Conservation (phyloP, 2,329 filamentous ascomycete genomes). For the Colletotrichum scovillei region DNA sequence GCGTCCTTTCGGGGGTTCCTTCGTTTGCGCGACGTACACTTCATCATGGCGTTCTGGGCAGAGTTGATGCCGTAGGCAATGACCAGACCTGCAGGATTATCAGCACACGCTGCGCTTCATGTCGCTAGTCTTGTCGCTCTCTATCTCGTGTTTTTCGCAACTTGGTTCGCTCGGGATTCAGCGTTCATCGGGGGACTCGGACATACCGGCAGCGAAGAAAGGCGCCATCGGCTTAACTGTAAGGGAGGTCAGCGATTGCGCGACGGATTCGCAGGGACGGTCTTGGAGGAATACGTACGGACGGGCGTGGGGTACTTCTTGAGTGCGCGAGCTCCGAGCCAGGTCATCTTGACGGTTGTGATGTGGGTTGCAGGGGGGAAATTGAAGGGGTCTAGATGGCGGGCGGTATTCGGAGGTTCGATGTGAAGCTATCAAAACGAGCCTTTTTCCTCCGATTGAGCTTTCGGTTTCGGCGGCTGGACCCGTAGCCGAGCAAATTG, state of each 20-base stretch:
- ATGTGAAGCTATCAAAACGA: slow-evolving; percentile 50
- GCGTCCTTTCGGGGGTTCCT: slow-evolving; percentile 9
- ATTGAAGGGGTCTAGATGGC: slow-evolving; percentile 47
- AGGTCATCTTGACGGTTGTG: slow-evolving; percentile 73
- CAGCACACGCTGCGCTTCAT: slow-evolving; percentile 1
- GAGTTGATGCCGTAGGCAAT: slow-evolving; percentile 94
- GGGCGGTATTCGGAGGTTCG: slow-evolving; percentile 42
- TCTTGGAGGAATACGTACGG: slow-evolving; percentile 69
- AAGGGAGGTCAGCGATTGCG: slow-evolving; percentile 37
- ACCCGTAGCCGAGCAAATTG: slow-evolving; percentile 47
- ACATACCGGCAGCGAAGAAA: slow-evolving; percentile 95
- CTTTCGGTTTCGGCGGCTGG: slow-evolving; percentile 43
- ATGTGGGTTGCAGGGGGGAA: slow-evolving; percentile 50
- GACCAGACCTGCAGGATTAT: slow-evolving; percentile 71
- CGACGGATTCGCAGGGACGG: slow-evolving; percentile 26
- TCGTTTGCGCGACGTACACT: slow-evolving; percentile 66
- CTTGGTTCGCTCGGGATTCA: not conserved
- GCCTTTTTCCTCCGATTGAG: slow-evolving; percentile 50
- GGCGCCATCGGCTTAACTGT: slow-evolving; percentile 90
- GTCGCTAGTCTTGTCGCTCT: not conserved
- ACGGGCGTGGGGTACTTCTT: slow-evolving; percentile 87
- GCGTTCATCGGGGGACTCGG: slow-evolving; percentile 15
- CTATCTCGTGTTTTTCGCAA: not conserved
- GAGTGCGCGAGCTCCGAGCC: slow-evolving; percentile 72
- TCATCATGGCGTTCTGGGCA: slow-evolving; percentile 79